phyloP scores from a whole-genome alignment of 106 monocot genomes.

The Dendrobium huoshanense region DNA sequence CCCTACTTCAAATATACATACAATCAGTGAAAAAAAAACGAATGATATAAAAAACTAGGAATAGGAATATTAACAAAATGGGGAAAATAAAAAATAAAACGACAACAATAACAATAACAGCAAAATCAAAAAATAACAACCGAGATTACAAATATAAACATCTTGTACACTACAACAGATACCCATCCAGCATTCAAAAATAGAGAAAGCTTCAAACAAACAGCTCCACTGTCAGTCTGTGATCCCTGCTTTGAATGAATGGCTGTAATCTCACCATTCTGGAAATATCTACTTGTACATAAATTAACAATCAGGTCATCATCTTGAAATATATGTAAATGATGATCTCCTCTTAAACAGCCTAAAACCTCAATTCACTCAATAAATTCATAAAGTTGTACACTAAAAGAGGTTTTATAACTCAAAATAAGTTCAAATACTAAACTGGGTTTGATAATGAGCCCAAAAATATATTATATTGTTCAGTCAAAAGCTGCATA shows the following conservation, averaged over 20 bases:
- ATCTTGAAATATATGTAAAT: background rate
- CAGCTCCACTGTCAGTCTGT: background rate
- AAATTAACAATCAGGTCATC: background rate
- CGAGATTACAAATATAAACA: background rate
- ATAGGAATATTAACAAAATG: background rate
- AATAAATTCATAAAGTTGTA: background rate
- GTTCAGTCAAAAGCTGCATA: background rate
- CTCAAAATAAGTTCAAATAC: background rate
- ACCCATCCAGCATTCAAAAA: background rate
- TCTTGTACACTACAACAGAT: background rate
- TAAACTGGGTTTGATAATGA: background rate
- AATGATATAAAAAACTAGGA: background rate
- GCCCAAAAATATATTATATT: background rate
- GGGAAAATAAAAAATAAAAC: background rate
- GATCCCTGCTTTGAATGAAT: background rate
- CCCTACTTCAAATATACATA: background rate
- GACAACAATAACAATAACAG: background rate
- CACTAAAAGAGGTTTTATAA: background rate
- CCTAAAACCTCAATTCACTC: background rate
- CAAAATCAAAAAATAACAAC: background rate
- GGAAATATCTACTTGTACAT: background rate
- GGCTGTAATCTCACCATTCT: background rate
- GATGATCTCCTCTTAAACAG: background rate
- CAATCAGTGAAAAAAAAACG: background rate
- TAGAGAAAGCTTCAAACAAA: slow-evolving; percentile 2